phyloP scores from a whole-genome alignment of 2,329 filamentous ascomycete genomes.

The Clonostachys rosea region DNA sequence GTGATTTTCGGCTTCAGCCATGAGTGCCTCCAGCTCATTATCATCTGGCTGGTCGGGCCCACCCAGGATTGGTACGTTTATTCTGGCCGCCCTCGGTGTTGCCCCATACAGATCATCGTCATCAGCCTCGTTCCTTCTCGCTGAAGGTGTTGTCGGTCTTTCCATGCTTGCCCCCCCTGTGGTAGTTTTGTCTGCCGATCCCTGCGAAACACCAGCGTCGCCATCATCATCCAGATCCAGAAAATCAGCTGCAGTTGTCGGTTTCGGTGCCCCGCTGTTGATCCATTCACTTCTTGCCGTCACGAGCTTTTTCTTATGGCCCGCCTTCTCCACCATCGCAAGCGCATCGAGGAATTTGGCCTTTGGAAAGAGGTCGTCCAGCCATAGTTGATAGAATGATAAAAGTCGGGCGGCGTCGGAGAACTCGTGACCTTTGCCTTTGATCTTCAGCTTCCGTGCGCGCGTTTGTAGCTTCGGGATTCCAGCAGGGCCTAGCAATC shows the following conservation, averaged over 20 bases:
- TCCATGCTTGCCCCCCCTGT: not conserved
- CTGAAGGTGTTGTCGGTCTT: conserved; percentile 16
- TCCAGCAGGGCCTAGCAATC: conserved; percentile 76
- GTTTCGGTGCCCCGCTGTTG: conserved; percentile 63
- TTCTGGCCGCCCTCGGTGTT: conserved; percentile 32
- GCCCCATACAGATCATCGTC: conserved; percentile 51
- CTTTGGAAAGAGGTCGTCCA: conserved; percentile 92
- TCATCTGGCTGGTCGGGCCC: conserved; percentile 27
- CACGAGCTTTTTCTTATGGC: conserved; percentile 77
- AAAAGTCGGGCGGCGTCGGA: conserved; percentile 77
- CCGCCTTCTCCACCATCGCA: conserved; percentile 86
- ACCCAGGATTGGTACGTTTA: conserved; percentile 10
- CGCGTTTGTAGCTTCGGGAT: conserved; percentile 76
- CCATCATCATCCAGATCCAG: conserved; percentile 17
- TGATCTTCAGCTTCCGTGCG: conserved; percentile 65
- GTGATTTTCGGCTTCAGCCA: conserved; percentile 38
- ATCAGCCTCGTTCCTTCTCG: conserved; percentile 21
- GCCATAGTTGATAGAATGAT: conserved; percentile 92
- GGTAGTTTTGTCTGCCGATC: not conserved
- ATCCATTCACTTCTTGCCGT: conserved; percentile 79
- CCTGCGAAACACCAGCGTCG: not conserved
- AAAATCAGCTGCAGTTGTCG: conserved; percentile 11
- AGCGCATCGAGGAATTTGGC: conserved; percentile 90
- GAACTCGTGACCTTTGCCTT: conserved; percentile 95
- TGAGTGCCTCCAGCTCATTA: conserved; percentile 48